Conservation (phyloP, 75 land plant genomes). For the Azolla pinnata region DNA sequence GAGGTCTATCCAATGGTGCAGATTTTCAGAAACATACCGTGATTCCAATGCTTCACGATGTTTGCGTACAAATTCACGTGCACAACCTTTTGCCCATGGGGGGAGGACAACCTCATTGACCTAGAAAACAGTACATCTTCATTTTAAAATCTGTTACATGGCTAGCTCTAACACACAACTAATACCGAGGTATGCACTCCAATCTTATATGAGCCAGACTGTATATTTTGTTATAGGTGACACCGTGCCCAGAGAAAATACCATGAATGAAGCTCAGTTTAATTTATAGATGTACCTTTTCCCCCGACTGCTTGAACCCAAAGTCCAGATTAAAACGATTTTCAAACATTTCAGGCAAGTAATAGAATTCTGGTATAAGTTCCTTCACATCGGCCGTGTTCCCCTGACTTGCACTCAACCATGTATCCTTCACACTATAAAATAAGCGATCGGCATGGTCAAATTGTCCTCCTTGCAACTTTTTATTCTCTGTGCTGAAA, state of each 20-base stretch:
- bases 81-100: conserved; percentile 99
- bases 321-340: conserved; percentile 77
- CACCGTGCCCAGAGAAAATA: too few species aligned
- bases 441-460: conserved; percentile 99
- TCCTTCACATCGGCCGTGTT: conserved; percentile 99
- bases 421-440: conserved; percentile 83
- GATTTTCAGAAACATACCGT: conserved; percentile 92
- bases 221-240: too few species aligned
- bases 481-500: conserved; percentile 77
- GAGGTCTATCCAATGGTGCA: conserved; percentile 99
- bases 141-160: too few species aligned
- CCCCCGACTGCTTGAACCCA: conserved; percentile 96
- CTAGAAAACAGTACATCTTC: too few species aligned
- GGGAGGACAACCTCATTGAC: conserved; percentile 87
- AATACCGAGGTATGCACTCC: too few species aligned
- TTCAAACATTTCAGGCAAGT: conserved; percentile 94
- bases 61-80: conserved; percentile 86
- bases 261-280: neutral
- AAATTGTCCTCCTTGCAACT: conserved; percentile 94
- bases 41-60: conserved; percentile 96
- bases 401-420: conserved; percentile 95
- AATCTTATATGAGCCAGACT: too few species aligned
- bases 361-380: conserved; percentile 95
- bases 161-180: too few species aligned
- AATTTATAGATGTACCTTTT: conserved; percentile 46